phyloP scores from a whole-genome alignment of 768 basidiomycete species.

The Phanerodontia chrysosporium region DNA sequence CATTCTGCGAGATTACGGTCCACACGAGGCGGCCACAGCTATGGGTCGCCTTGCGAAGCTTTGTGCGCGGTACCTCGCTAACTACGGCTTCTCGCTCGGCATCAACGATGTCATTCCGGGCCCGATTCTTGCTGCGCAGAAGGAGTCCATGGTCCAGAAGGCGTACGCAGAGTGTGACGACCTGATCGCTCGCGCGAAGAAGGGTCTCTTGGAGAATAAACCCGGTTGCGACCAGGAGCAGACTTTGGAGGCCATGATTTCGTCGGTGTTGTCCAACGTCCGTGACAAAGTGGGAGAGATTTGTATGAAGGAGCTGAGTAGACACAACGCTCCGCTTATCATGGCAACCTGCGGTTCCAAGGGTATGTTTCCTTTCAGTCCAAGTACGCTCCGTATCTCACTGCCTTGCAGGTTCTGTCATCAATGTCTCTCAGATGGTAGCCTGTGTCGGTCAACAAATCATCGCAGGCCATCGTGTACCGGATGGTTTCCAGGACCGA shows the following conservation, averaged over 20 bases:
- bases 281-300: slow-evolving; percentile 95
- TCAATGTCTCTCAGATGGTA: slow-evolving; percentile 99
- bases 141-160: slow-evolving; percentile 80
- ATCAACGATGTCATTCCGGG: slow-evolving; percentile 99
- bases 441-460: slow-evolving; percentile 99
- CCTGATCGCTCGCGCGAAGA: slow-evolving; percentile 85
- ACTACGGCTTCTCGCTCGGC: slow-evolving; percentile 95
- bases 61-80: slow-evolving; percentile 91
- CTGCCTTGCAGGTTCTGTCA: slow-evolving; percentile 74
- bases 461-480: slow-evolving; percentile 96
- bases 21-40: slow-evolving; percentile 88
- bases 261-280: slow-evolving; percentile 88
- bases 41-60: slow-evolving; percentile 97
- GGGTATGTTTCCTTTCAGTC: slow-evolving; percentile 44
- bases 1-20: slow-evolving; percentile 94
- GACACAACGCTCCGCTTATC: slow-evolving; percentile 94
- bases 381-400: neutral
- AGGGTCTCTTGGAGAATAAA: slow-evolving; percentile 90
- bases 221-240: slow-evolving; percentile 98
- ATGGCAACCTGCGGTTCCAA: slow-evolving; percentile 99
- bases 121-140: slow-evolving; percentile 70
- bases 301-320: slow-evolving; percentile 96
- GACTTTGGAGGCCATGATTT: slow-evolving; percentile 95
- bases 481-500: slow-evolving; percentile 97
- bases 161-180: slow-evolving; percentile 87